phyloP scores from a whole-genome alignment of 2,329 filamentous ascomycete genomes.

The Aspergillus proliferans region DNA sequence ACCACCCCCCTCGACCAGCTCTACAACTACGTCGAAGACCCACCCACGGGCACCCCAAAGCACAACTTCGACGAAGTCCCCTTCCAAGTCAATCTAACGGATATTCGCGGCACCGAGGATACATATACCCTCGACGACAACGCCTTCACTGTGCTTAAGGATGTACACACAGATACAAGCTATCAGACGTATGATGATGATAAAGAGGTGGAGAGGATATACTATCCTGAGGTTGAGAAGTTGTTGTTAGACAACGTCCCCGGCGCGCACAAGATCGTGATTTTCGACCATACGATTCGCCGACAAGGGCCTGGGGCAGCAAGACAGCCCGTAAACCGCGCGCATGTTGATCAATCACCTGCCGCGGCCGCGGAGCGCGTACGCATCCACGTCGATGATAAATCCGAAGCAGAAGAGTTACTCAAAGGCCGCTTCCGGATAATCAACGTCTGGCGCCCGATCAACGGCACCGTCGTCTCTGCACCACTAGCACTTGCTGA shows the following conservation, averaged over 20 bases:
- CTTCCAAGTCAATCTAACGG: constrained; percentile 56
- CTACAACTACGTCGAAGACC: constrained; percentile 62
- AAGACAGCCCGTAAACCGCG: constrained; percentile 64
- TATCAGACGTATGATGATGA: constrained; percentile 58
- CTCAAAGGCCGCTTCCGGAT: constrained; percentile 68
- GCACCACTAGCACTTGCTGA: constrained; percentile 55
- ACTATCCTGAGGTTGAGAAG: constrained; percentile 78
- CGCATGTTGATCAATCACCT: constrained; percentile 79
- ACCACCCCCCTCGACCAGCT: constrained; percentile 54
- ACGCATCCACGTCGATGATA: constrained; percentile 54
- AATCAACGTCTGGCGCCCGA: constrained; percentile 77
- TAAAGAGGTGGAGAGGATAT: constrained; percentile 62
- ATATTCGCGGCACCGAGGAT: constrained; percentile 66
- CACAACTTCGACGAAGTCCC: constrained; percentile 56
- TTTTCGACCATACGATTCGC: constrained; percentile 90
- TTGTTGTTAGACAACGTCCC: constrained; percentile 63
- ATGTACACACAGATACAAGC: constrained; percentile 51
- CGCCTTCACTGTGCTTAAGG: constrained; percentile 63
- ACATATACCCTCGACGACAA: constrained; percentile 64
- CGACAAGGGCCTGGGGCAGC: constrained; percentile 52
- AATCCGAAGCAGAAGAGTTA: constrained; percentile 59
- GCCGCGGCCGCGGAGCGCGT: constrained; percentile 62
- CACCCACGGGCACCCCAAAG: constrained; percentile 55
- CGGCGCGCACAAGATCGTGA: constrained; percentile 58
- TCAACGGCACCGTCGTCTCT: constrained; percentile 53